phyloP scores from a whole-genome alignment of 768 basidiomycete genomes.

The Suillus variegatus region DNA sequence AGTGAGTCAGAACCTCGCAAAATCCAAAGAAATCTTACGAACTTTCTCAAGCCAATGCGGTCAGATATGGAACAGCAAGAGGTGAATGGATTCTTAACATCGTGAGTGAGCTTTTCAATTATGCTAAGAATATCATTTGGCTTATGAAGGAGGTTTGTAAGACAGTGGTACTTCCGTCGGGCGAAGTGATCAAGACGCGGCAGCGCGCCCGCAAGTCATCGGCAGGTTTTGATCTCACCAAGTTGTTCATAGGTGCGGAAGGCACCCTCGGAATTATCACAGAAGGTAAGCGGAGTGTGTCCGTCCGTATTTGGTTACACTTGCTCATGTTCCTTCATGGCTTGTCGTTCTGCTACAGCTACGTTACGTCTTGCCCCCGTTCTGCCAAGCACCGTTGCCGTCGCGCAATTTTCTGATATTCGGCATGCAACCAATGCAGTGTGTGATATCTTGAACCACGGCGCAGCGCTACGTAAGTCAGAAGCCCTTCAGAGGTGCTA shows the following conservation, averaged over 20 bases:
- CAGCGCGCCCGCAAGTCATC: slow-evolving; percentile 73
- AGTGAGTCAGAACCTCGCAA: slow-evolving; percentile 45
- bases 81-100: slow-evolving; percentile 82
- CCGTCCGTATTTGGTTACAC: not conserved
- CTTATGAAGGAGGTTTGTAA: slow-evolving; percentile 23
- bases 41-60: slow-evolving; percentile 57
- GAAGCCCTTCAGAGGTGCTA: not conserved
- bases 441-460: slow-evolving; percentile 38
- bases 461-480: slow-evolving; percentile 27
- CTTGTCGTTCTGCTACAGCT: slow-evolving; percentile 38
- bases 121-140: not conserved
- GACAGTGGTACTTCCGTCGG: slow-evolving; percentile 80
- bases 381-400: slow-evolving; percentile 76
- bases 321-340: not conserved
- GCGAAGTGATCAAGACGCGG: slow-evolving; percentile 85
- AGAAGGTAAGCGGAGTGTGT: slow-evolving; percentile 48
- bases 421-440: slow-evolving; percentile 42
- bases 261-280: slow-evolving; percentile 85
- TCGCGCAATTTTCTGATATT: slow-evolving; percentile 44
- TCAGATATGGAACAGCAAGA: slow-evolving; percentile 80
- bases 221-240: slow-evolving; percentile 81
- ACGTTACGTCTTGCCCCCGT: slow-evolving; percentile 78
- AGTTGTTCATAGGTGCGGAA: slow-evolving; percentile 84
- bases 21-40: not conserved
- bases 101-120: slow-evolving; percentile 38